Percentiles rank a stretch among this genome's conserved stretches.
phyloP scores from a whole-genome alignment of 371 early-diverging fungal species.

The Funneliformis caledonium region DNA sequence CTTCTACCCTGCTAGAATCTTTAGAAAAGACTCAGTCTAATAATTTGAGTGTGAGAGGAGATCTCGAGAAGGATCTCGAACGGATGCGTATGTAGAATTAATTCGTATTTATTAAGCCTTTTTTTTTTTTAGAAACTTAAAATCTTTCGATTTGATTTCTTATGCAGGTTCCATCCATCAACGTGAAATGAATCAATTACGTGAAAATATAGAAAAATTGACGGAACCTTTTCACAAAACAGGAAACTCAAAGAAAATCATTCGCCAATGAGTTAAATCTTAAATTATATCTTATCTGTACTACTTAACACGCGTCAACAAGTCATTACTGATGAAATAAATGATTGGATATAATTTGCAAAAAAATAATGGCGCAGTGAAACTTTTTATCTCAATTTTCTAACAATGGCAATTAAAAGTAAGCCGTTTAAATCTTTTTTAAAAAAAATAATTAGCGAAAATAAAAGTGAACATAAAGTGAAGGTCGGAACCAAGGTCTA shows the following conservation, averaged over 20 bases:
- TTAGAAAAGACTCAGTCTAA: slow-evolving; percentile 30
- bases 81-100: neutral
- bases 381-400: no score
- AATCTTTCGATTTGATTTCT: neutral
- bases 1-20: neutral
- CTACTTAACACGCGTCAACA: no score
- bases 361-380: no score
- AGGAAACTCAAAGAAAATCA: slow-evolving; percentile 21
- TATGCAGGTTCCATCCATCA: slow-evolving; percentile 7
- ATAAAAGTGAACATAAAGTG: no score
- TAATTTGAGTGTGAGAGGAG: neutral
- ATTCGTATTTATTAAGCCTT: neutral
- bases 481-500: no score
- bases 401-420: no score
- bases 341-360: no score
- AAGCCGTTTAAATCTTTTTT: no score
- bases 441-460: no score
- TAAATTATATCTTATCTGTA: neutral
- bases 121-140: neutral
- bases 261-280: slow-evolving; percentile 27
- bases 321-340: no score
- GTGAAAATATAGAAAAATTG: slow-evolving; percentile 17
- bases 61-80: slow-evolving; percentile 25
- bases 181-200: slow-evolving; percentile 8
- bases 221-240: neutral